phyloP scores from a whole-genome alignment of 768 basidiomycete genomes.

The Rhodotorula graminis region DNA sequence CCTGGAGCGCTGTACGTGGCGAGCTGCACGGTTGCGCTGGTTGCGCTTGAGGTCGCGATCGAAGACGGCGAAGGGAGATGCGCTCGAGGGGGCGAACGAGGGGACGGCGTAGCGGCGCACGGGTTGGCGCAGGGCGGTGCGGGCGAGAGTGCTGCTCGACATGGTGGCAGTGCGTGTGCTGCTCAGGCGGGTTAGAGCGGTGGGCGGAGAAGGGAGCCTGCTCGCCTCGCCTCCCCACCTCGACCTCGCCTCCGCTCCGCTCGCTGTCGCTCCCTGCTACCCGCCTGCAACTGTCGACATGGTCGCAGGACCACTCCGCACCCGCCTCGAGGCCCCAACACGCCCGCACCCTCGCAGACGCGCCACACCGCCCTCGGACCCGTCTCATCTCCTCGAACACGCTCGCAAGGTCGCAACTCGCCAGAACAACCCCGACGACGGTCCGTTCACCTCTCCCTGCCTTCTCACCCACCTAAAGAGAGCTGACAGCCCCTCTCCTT shows the following conservation, averaged over 20 bases:
- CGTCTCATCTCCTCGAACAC: not conserved
- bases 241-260: not conserved
- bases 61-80: slow-evolving; percentile 75
- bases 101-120: slow-evolving; percentile 21
- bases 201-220: no score
- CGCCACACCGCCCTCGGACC: no score
- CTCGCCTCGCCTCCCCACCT: not conserved
- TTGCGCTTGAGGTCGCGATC: slow-evolving; percentile 70
- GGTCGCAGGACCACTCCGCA: not conserved
- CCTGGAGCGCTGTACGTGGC: slow-evolving; percentile 58
- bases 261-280: no score
- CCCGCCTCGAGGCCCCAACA: not conserved
- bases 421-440: slow-evolving; percentile 7
- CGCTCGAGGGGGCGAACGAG: slow-evolving; percentile 42
- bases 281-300: not conserved
- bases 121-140: not conserved
- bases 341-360: not conserved
- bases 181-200: no score
- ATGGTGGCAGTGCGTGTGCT: not conserved
- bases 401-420: not conserved
- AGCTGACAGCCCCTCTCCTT: no score
- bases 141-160: not conserved
- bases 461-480: not conserved
- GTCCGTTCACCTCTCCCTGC: not conserved
- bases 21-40: slow-evolving; percentile 72